These are phyloP conservation scores for Dianthus caryophyllus DNA, from an alignment of 148 eudicot species.

Conservation along the genomic window DNA sequence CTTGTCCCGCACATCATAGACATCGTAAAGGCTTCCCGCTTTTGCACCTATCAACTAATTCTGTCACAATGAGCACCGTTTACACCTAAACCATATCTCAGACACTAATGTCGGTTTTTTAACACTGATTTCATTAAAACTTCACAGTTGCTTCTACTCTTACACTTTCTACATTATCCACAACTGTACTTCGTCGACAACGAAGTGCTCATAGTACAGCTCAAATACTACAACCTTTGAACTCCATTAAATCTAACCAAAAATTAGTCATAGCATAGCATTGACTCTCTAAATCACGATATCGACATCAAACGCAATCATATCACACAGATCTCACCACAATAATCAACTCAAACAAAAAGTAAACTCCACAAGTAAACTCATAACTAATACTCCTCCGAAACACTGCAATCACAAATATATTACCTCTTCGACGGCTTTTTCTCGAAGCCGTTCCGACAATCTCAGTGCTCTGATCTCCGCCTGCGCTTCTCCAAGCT, in stretches of 20 bases:
- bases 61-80: not conserved
- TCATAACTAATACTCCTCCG: not conserved
- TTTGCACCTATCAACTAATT: not conserved
- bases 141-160: not conserved
- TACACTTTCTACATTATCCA: not conserved
- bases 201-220: no score
- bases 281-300: not conserved
- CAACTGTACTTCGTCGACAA: not conserved
- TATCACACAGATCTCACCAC: constrained; percentile 18
- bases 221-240: not conserved
- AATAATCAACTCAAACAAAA: not conserved
- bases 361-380: not conserved
- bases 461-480: constrained; percentile 74
- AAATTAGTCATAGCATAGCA: not conserved
- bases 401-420: not conserved
- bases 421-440: constrained; percentile 90
- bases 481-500: constrained; percentile 71
- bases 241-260: not conserved
- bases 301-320: not conserved
- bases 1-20: not conserved
- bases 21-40: not conserved
- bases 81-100: not conserved
- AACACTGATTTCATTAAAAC: not conserved
- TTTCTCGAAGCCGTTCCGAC: constrained; percentile 79
- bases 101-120: no score